Evolutionary conservation across 2,329 filamentous ascomycete species (phyloP), one percentile per base, ranked within the genome.

Genomic region (Calonectria henricotiae): DNA sequence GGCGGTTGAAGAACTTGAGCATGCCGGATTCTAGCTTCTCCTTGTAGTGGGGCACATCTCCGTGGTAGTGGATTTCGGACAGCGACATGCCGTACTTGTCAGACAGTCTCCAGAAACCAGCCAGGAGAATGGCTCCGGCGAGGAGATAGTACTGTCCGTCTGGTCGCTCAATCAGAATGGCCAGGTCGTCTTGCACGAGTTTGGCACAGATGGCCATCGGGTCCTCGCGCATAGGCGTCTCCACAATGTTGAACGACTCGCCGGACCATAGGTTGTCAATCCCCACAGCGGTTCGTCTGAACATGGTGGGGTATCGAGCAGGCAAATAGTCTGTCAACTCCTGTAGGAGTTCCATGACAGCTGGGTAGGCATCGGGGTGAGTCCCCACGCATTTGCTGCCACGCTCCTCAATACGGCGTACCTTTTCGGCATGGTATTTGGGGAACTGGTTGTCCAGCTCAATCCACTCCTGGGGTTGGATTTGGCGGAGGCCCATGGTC

Each of bases 91-190:
- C 92, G 77, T 92, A 89, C 82, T 97, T 97, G 79, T 97, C 94
- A 67, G 90, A 86, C 1, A 97, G 85, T 3, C 93, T 89, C 94
- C 94, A 97, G 85, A 97, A 97, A 0, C 94, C 94, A 0, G 94
- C 88, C 0, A 97, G 86, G 3, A 96, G 85, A 68, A 96, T 91
- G 0, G 92, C 88, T 0, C 93, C 94, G 0, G 93, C 93, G 1
- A 95, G 88, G 0, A 97, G 88, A 79, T 95, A 94, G 83, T 96
- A 96, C 80, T 95, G 90, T 0, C 93, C 93, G 78, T 97, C 93
- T 0, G 86, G 80, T 23, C 85, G 86, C 81, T 96, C 93, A 75
- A 96, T 87, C 94, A 97, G 96, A 66, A 97, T 89, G 0, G 94
- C 94, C 0, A 97, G 83, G 79, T 97, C 94, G 78, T 97, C 94